These are phyloP conservation scores for Lasiodiplodia hormozganensis DNA, from an alignment of 2,329 filamentous ascomycete species.

Conservation along the genomic window DNA sequence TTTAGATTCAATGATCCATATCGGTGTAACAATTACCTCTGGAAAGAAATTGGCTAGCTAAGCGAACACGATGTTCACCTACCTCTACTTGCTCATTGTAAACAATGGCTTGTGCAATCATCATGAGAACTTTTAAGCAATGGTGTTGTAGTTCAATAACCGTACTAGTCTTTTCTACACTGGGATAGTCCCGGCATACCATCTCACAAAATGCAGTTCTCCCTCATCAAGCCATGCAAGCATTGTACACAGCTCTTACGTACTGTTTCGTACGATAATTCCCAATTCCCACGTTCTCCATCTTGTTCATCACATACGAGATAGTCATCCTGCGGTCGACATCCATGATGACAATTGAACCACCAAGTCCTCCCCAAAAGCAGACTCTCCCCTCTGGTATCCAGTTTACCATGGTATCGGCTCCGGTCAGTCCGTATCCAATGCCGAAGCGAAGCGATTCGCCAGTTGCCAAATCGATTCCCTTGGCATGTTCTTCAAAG, in stretches of 20 bases:
- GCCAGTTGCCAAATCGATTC: background rate
- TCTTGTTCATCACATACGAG: slow-evolving; percentile 34
- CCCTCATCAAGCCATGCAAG: background rate
- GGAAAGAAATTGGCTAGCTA: too few relatives aligned
- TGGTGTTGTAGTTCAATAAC: too few relatives aligned
- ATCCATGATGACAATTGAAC: slow-evolving; percentile 33
- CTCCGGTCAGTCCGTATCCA: background rate
- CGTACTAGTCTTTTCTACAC: too few relatives aligned
- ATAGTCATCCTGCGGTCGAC: slow-evolving; percentile 33
- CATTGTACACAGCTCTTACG: background rate
- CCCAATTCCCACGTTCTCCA: slow-evolving; percentile 26
- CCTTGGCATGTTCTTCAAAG: background rate
- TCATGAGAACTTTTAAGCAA: too few relatives aligned
- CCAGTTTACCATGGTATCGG: background rate
- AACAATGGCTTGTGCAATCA: too few relatives aligned
- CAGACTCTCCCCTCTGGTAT: slow-evolving; percentile 9
- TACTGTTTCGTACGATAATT: background rate
- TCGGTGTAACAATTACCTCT: too few relatives aligned
- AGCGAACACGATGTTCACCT: too few relatives aligned
- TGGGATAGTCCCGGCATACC: too few relatives aligned
- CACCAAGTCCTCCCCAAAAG: slow-evolving; percentile 36
- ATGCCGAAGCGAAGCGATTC: background rate
- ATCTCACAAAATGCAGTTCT: too few relatives aligned
- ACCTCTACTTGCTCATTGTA: too few relatives aligned
- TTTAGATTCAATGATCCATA: too few relatives aligned